Percentiles rank a stretch among this genome's conserved stretches.
phyloP scores from a whole-genome alignment of 164 flowering plant genomes.

The Cinnamomum chago region DNA sequence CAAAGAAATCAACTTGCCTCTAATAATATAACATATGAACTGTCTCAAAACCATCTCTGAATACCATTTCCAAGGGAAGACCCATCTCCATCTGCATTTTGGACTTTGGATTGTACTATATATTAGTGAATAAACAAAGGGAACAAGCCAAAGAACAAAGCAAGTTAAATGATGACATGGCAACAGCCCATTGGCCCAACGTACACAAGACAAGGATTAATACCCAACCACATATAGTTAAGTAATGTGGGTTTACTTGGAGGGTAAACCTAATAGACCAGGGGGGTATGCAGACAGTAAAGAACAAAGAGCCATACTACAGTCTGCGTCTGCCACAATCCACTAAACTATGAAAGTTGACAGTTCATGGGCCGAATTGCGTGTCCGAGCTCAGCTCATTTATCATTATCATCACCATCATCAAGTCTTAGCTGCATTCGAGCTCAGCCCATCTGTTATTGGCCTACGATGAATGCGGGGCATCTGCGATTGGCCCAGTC shows the following conservation, averaged over 20 bases:
- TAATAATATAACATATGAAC: too few relatives aligned
- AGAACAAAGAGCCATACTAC: not conserved
- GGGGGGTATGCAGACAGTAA: not conserved
- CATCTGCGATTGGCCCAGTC: too few relatives aligned
- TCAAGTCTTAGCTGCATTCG: too few relatives aligned
- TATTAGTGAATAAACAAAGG: not conserved
- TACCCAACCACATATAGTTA: constrained; percentile 4
- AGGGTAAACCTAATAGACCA: not conserved
- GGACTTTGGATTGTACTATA: not conserved
- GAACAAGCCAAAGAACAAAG: not conserved
- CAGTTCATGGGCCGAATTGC: not conserved
- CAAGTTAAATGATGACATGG: not conserved
- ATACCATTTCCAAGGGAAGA: not conserved
- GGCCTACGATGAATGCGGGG: too few relatives aligned
- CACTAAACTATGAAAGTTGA: not conserved
- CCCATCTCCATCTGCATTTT: not conserved
- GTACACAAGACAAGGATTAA: constrained; percentile 5
- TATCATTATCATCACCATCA: too few relatives aligned
- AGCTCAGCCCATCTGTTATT: too few relatives aligned
- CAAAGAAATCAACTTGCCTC: too few relatives aligned
- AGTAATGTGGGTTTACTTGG: not conserved
- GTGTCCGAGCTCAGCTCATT: too few relatives aligned
- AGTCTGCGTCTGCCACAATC: not conserved
- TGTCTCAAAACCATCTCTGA: too few relatives aligned
- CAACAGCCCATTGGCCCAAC: not conserved